Percentiles rank a stretch among this genome's conserved stretches.
These are phyloP conservation scores for Zygosaccharomyces kombuchaensis DNA, from an alignment of 805 yeast genomes.

Conservation along the genomic window DNA sequence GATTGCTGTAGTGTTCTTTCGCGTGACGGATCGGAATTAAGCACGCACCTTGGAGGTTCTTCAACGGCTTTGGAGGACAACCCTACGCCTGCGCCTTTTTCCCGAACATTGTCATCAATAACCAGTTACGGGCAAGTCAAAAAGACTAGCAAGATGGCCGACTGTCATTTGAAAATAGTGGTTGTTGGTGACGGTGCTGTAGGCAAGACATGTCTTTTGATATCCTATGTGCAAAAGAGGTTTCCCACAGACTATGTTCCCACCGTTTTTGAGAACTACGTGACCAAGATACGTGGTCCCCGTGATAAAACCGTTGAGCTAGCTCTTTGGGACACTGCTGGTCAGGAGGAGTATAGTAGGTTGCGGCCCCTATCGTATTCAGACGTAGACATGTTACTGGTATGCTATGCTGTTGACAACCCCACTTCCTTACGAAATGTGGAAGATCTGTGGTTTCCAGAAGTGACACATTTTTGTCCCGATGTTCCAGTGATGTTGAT, in stretches of 20 bases:
- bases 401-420: constrained; percentile 71
- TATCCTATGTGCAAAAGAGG: constrained; percentile 55
- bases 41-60: constrained; percentile 11
- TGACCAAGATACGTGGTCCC: constrained; percentile 48
- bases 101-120: constrained; percentile 24
- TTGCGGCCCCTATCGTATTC: constrained; percentile 75
- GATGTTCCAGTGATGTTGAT: constrained; percentile 67
- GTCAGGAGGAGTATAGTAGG: constrained; percentile 82
- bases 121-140: constrained; percentile 29
- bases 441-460: constrained; percentile 83
- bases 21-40: constrained; percentile 12
- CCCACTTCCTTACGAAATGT: constrained; percentile 64
- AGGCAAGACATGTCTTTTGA: constrained; percentile 78
- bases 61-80: constrained; percentile 15
- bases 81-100: constrained; percentile 20
- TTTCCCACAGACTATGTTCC: constrained; percentile 77
- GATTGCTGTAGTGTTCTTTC: constrained; percentile 10
- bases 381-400: constrained; percentile 67
- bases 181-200: constrained; percentile 89
- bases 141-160: constrained; percentile 27
- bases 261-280: constrained; percentile 77
- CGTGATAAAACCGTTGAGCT: constrained; percentile 55
- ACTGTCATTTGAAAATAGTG: constrained; percentile 53
- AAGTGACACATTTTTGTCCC: constrained; percentile 77
- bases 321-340: constrained; percentile 87